A percentile compares a stretch with the other conserved stretches of the same genome.
Conservation (phyloP, 768 basidiomycete genomes). For the Clitopilus hobsonii region DNA sequence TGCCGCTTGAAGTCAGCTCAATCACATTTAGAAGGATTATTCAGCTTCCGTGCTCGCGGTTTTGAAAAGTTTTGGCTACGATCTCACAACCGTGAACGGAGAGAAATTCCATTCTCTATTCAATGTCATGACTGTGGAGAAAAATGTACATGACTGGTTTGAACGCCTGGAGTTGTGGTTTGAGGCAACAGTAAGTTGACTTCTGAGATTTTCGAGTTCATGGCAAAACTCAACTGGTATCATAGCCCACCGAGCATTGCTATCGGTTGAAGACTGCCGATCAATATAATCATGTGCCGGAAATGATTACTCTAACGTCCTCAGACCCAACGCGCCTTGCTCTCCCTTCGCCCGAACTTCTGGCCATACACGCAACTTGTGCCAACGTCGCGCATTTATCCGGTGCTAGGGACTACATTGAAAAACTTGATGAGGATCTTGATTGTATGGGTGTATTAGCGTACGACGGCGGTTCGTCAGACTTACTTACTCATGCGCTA, state of each 20-base stretch:
- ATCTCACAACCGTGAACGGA: constrained; percentile 7
- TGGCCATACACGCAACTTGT: constrained; percentile 26
- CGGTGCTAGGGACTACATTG: constrained; percentile 26
- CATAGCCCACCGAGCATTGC: not conserved
- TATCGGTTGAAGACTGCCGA: not conserved
- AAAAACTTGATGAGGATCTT: constrained; percentile 19
- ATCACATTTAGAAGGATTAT: constrained; percentile 2
- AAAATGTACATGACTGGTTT: constrained; percentile 5
- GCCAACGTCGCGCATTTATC: constrained; percentile 31
- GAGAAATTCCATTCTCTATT: constrained; percentile 6
- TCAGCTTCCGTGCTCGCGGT: constrained; percentile 8
- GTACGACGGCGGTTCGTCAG: constrained; percentile 12
- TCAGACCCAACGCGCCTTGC: not conserved
- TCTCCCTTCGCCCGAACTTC: not conserved
- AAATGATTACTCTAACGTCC: constrained; percentile 1
- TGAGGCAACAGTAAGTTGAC: constrained; percentile 5
- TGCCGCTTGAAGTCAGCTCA: not conserved
- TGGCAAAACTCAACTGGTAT: not conserved
- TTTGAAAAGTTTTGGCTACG: constrained; percentile 9
- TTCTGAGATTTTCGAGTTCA: not conserved
- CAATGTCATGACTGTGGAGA: constrained; percentile 5
- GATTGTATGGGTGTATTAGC: constrained; percentile 13
- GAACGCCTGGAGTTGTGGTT: constrained; percentile 9
- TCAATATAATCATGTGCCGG: not conserved
- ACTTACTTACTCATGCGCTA: constrained; percentile 3